Evolutionary conservation across 2,329 filamentous ascomycete genomes (phyloP), one percentile per base, ranked within the genome.

Genomic region (Apiospora aurea): DNA sequence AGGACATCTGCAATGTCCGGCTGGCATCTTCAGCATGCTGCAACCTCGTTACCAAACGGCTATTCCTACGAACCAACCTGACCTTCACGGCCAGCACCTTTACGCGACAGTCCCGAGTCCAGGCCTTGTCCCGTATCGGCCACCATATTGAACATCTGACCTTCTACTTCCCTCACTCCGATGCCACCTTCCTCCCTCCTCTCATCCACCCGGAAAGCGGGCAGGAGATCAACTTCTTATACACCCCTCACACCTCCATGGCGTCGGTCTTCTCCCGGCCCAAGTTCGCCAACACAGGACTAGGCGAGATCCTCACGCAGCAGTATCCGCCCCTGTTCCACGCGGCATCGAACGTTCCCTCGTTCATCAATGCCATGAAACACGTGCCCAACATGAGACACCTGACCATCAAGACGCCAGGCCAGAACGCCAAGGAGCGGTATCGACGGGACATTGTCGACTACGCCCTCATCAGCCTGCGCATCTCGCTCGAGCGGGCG

Each of bases 311-410:
- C 72, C 87, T 97, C 73, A 93, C 94, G 18, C 91, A 94, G 79
- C 94, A 97, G 82, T 97, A 97, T 78, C 94, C 94, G 70, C 94
- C 95, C 7, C 84, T 97, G 2, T 97, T 97, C 83, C 95, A 97
- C 79, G 93, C 94, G 8, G 93, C 95, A 10, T 96, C 94, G 73
- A 96, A 97, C 79, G 92, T 97, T 8, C 89, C 93, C 6, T 93
- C 93, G 51, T 97, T 97, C 83, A 91, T 96, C 76, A 87, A 90
- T 74, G 93, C 93, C 68, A 86, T 97, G 79, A 88, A 87, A 47
- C 85, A 91, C 74, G 81, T 97, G 77, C 84, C 89, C 72, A 92
- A 92, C 76, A 85, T 97, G 77, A 86, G 89, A 66, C 93, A 96
- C 80, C 85, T 97, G 72, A 92, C 89, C 68, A 88, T 97, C 79